These are phyloP conservation scores for Viridothelium virens DNA, from an alignment of 495 filamentous ascomycete species.

Conservation along the genomic window DNA sequence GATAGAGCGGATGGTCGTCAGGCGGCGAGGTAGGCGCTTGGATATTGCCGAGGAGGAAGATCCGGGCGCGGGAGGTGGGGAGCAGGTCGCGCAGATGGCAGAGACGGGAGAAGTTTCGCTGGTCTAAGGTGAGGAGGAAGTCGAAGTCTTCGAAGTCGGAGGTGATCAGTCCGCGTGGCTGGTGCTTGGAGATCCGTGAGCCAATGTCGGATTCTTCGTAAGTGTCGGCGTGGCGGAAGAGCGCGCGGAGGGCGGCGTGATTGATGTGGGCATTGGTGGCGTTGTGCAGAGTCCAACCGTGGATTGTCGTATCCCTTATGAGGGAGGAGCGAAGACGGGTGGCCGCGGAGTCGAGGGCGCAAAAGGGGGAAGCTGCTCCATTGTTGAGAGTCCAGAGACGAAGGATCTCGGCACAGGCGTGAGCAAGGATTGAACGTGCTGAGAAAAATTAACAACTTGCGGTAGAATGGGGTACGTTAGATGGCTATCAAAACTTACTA, in stretches of 20 bases:
- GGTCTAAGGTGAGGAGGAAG: background rate
- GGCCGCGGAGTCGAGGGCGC: background rate
- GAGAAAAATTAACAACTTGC: background rate
- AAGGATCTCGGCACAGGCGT: background rate
- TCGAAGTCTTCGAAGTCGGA: slow-evolving; percentile 1
- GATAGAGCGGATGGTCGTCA: background rate
- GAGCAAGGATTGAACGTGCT: background rate
- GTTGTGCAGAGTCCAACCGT: background rate
- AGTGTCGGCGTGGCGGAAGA: background rate
- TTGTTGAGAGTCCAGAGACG: slow-evolving; percentile 4
- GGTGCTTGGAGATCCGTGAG: background rate
- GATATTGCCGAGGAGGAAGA: background rate
- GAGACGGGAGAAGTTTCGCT: background rate
- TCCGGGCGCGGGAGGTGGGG: background rate
- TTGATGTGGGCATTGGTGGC: background rate
- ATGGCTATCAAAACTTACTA: background rate
- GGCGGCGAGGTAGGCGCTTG: background rate
- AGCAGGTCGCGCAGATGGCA: background rate
- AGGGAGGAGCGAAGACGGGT: background rate
- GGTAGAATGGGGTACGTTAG: background rate
- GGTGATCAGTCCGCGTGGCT: background rate
- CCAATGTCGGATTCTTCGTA: background rate
- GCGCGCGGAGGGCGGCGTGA: background rate
- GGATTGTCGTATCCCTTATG: background rate
- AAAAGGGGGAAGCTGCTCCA: background rate